Conservation (phyloP, 371 early-diverging fungal species). For the Paraphysoderma sedebokerense region DNA sequence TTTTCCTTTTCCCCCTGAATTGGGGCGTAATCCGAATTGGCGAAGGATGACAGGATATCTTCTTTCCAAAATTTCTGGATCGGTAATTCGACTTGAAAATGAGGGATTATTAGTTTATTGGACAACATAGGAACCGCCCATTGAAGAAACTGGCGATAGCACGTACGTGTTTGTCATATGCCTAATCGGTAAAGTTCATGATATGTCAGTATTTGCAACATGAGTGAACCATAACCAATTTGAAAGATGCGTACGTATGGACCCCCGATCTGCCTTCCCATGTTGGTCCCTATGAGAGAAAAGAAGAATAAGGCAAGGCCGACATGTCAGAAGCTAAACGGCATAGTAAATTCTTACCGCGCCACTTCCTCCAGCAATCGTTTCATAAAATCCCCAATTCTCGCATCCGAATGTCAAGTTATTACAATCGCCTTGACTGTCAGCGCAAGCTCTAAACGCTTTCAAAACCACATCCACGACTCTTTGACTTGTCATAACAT, state of each 20-base stretch:
- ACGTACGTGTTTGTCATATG: conserved; percentile 97
- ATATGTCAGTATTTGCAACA: neutral
- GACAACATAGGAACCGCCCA: too few species aligned
- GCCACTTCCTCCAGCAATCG: conserved; percentile 54
- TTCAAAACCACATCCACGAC: conserved; percentile 79
- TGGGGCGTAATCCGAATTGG: conserved; percentile 57
- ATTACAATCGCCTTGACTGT: conserved; percentile 88
- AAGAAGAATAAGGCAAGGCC: neutral
- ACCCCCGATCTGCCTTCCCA: conserved; percentile 70
- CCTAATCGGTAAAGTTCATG: conserved; percentile 24
- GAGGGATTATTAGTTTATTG: too few species aligned
- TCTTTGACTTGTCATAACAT: conserved; percentile 86
- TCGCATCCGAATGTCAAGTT: conserved; percentile 89
- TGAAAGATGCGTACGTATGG: conserved; percentile 20
- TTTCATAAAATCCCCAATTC: conserved; percentile 94
- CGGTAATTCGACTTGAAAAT: conserved; percentile 93
- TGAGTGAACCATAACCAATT: neutral
- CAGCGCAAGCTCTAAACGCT: conserved; percentile 81
- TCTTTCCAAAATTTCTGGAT: conserved; percentile 85
- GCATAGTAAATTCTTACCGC: neutral
- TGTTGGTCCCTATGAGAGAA: conserved; percentile 56
- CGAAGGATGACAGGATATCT: conserved; percentile 85
- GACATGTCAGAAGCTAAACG: conserved; percentile 2
- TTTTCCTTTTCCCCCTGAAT: conserved; percentile 67
- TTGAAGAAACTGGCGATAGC: too few species aligned